Base-by-base conservation (phyloP, 2,329 filamentous ascomycete genomes). In the Delphinella strobiligena region DNA sequence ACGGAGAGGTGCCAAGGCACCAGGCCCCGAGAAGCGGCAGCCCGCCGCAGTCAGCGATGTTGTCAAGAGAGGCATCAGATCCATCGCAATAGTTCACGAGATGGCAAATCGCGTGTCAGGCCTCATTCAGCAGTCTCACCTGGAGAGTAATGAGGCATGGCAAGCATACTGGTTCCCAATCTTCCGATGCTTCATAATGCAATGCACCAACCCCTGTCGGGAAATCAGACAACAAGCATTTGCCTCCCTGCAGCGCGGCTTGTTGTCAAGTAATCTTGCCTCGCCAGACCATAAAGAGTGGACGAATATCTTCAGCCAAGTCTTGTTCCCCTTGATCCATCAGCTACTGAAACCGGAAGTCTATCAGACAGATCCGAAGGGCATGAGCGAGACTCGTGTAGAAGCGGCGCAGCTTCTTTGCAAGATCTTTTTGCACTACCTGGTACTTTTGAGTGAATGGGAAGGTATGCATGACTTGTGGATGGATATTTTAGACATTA, bases 111-210 rank as follows among this genome's bases (percentile, higher is more conserved):
- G 86, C 31, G 87, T 93, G 17, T 86, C 89, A 2, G 72, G 80
- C 38, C 74, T 96, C 27, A 95, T 98, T 67, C 75, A 86, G 54
- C 85, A 94, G 55, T 95, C 88, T 16, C 89, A 95, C 52, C 75
- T 96, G 2, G 91, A 95, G 45, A 50, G 51, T 40, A 47, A 49
- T 31, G 44, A 50, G 83, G 91, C 91, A 11, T 98, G 91, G 91
- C 87, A 86, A 37, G 86, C 91, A 7, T 98, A 98, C 59, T 98
- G 91, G 91, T 80, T 88, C 11, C 91, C 89, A 2, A 87, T 98
- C 18, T 91, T 98, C 61, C 78, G 86, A 50, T 83, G 86, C 4
- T 66, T 98, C 14, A 91, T 83, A 3, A 78, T 77, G 4, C 91
- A 98, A 62, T 95, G 88, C 61, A 84, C 85, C 39, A 98, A 96